A percentile compares a stretch with the other conserved stretches of the same genome.
Conservation (phyloP, 257 asterid genomes). For the Solanum piurae region DNA sequence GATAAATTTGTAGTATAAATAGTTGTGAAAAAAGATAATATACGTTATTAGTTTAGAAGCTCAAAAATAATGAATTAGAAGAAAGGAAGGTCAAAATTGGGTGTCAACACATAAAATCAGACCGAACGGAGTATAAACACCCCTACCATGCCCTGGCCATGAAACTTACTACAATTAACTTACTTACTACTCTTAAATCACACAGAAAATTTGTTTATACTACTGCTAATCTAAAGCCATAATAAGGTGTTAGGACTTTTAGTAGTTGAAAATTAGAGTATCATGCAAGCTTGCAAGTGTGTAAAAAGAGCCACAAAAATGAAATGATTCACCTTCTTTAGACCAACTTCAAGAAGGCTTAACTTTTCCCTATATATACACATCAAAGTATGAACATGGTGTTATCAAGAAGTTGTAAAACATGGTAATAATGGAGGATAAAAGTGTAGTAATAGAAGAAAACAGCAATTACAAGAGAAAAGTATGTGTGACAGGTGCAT, state of each 20-base stretch:
- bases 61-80: too few species aligned
- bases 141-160: background rate
- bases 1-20: background rate
- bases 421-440: background rate
- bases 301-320: slow-evolving; percentile 9
- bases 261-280: background rate
- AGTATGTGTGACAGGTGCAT: slow-evolving; percentile 90
- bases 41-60: background rate
- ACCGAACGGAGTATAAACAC: background rate
- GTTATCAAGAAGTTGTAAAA: background rate
- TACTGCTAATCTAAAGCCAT: background rate
- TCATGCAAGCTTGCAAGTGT: background rate
- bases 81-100: background rate
- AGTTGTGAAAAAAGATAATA: fast-evolving
- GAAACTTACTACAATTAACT: background rate
- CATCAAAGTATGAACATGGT: background rate
- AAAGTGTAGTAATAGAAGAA: slow-evolving; percentile 11
- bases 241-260: background rate
- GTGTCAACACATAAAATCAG: background rate
- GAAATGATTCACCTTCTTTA: slow-evolving; percentile 27
- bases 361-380: background rate
- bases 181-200: background rate
- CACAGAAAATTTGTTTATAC: background rate
- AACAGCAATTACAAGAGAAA: slow-evolving; percentile 22
- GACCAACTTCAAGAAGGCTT: background rate